Evolutionary conservation across 768 basidiomycete species (phyloP), one percentile per base, ranked within the genome.

Genomic region (Thelephora ganbajun): DNA sequence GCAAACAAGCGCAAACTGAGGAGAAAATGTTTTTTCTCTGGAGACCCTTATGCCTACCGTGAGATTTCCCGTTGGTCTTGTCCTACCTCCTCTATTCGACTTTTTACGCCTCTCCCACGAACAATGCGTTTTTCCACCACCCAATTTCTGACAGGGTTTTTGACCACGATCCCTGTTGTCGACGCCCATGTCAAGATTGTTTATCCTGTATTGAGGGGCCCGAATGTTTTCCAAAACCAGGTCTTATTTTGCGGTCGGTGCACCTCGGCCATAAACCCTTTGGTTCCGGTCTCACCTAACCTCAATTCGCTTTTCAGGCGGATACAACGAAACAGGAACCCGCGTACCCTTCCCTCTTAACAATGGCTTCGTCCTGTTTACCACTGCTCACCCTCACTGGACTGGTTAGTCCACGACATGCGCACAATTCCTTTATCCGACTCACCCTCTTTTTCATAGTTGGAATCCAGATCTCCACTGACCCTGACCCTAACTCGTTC

Each of bases 181-280:
- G 66, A 65, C 43, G 87, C 85, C 6, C 89, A 93, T 62, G 91
- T 91, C 65, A 80, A 83, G 54, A 68, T 91, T 37, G 73, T 80
- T 56, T 90, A 76, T 60, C 90, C 89, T 14, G 54, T 67, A 0
- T 79, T 85, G 11, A 71, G 89, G 43, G 90, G 89, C 1, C 58
- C 54, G 0, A 90, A 91, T 59, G 70, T 70, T 46, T 72, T 79
- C 47, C 64, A 71, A 44, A 55, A 68, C 13, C 81, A 85, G 53
- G 66, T 69, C 11, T 63, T 55, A 1, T 83, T 85, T 57, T 89
- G 89, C 57, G 84, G 84, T 83, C 51, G 36, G 72, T 61, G 19
- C 1, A 30, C 26, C 26, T 30, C 33, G 33, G 48, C 47, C 26
- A 20, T 35, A 43, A 33, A 12, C 45, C 39, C 20, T 16, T 23